phyloP scores from a whole-genome alignment of 306 rosid species.

The Geum urbanum region DNA sequence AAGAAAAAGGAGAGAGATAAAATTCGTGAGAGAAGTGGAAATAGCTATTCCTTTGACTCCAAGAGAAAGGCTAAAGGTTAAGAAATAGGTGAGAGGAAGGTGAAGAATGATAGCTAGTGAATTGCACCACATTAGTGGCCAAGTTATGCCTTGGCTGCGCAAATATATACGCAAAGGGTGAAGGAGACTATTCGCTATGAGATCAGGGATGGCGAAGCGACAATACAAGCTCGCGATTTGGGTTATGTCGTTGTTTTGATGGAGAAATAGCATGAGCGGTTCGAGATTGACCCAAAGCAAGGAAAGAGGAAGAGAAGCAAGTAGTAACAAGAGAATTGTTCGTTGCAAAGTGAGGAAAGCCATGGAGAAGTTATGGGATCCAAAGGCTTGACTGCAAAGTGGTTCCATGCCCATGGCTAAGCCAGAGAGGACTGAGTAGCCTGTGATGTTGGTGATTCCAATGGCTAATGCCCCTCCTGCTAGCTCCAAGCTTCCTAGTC shows the following conservation, averaged over 20 bases:
- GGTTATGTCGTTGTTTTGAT: slow-evolving; percentile 56
- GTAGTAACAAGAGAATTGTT: slow-evolving; percentile 50
- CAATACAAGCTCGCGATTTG: slow-evolving; percentile 61
- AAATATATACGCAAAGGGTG: slow-evolving; percentile 69
- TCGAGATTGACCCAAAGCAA: slow-evolving; percentile 67
- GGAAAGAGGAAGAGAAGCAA: slow-evolving; percentile 56
- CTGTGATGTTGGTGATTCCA: slow-evolving; percentile 78
- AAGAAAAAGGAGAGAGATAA: slow-evolving; percentile 57
- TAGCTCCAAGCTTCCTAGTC: slow-evolving; percentile 63
- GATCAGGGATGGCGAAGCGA: slow-evolving; percentile 69
- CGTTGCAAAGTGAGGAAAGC: slow-evolving; percentile 49
- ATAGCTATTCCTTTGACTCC: slow-evolving; percentile 70
- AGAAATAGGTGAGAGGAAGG: slow-evolving; percentile 49
- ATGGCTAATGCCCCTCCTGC: slow-evolving; percentile 76
- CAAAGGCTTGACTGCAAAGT: slow-evolving; percentile 66
- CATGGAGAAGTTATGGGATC: slow-evolving; percentile 51
- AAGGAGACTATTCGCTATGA: slow-evolving; percentile 59
- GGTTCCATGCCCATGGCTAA: slow-evolving; percentile 86
- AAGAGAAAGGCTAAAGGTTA: slow-evolving; percentile 63
- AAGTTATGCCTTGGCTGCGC: slow-evolving; percentile 60
- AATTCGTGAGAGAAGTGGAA: slow-evolving; percentile 56
- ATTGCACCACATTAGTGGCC: slow-evolving; percentile 74
- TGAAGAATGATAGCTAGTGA: slow-evolving; percentile 50
- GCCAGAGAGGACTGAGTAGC: slow-evolving; percentile 69
- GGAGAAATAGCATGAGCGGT: slow-evolving; percentile 57